Base-by-base conservation (phyloP, 139 green algal genomes). In the Pleodorina starrii region DNA sequence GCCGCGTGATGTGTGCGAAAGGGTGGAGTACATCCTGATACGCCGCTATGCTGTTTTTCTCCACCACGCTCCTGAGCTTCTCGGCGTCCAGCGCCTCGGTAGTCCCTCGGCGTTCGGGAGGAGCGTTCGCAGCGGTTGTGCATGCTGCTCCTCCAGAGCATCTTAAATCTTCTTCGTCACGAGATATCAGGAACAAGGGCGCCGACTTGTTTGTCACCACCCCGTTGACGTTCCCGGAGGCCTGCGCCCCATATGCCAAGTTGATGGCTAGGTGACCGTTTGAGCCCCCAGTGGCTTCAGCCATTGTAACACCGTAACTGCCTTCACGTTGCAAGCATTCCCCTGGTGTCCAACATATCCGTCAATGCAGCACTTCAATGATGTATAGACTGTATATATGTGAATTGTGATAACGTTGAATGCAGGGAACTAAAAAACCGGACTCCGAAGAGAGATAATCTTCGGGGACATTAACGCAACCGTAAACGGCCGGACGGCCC, bases 1-100 rank as follows among this genome's bases (percentile, higher is more conserved):
- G 68, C 2, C 32, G 36, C 17, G 35, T 44, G 32, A 76, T 44
- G 68, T 76, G 68, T 48, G 68, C 46, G 46, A 76, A 76, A 23
- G 68, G 68, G 25, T 76, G 68, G 29, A 2, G 68, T 1, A 21
- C 21, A 44, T 76, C 36, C 14, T 46, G 35, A 76, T 48, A 46
- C 19, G 72, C 2, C 11, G 72, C 40, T 35, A 80, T 21, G 40
- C 72, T 80, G 16, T 80, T 80, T 80, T 51, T 54, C 42, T 80
- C 72, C 40, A 80, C 72, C 72, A 80, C 42, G 72, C 42, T 80
- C 72, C 72, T 80, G 9, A 80, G 72, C 14, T 80, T 42, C 14
- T 51, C 72, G 35, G 40, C 40, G 27, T 80, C 72, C 40, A 80
- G 35, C 40, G 72, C 27, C 72, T 80, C 72, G 40, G 14, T 43